Conservation (phyloP, 768 basidiomycete species). For the Suillus variegatus region DNA sequence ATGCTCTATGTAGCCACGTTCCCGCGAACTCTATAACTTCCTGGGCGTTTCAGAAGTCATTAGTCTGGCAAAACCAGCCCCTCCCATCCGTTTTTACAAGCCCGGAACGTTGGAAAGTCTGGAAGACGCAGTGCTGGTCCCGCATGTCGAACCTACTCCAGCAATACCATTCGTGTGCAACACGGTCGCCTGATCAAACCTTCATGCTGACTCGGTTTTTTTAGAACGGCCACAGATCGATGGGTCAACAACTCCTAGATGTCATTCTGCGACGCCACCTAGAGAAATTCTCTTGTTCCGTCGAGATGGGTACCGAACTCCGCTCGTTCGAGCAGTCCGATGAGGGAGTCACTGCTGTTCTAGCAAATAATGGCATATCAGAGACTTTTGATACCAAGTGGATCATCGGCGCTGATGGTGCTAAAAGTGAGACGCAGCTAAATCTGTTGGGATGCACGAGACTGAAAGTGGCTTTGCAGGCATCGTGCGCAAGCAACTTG, state of each 20-base stretch:
- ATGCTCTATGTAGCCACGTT: conserved; percentile 37
- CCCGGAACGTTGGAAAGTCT: conserved; percentile 7
- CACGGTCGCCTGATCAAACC: not conserved
- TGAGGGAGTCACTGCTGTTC: conserved; percentile 29
- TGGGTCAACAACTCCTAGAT: conserved; percentile 29
- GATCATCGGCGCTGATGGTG: conserved; percentile 21
- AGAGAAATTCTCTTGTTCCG: conserved; percentile 17
- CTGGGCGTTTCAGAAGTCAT: conserved; percentile 39
- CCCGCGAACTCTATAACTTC: conserved; percentile 40
- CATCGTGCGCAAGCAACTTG: conserved; percentile 11
- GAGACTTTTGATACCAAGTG: conserved; percentile 10
- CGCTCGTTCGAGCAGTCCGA: conserved; percentile 33
- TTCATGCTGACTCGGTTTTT: not conserved
- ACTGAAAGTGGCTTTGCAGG: not conserved
- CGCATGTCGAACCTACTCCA: conserved; percentile 20
- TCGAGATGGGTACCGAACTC: conserved; percentile 40
- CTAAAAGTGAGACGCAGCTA: conserved; percentile 12
- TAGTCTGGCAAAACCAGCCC: conserved; percentile 26
- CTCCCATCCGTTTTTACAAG: conserved; percentile 35
- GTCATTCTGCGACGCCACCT: conserved; percentile 11
- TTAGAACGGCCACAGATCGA: conserved; percentile 1
- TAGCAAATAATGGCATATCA: conserved; percentile 1
- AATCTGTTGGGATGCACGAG: not conserved
- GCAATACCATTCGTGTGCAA: conserved; percentile 28
- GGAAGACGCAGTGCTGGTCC: conserved; percentile 15